These are phyloP conservation scores for Paecilomyces sp. DNA, from an alignment of 2,329 filamentous ascomycete genomes.

Conservation along the genomic window DNA sequence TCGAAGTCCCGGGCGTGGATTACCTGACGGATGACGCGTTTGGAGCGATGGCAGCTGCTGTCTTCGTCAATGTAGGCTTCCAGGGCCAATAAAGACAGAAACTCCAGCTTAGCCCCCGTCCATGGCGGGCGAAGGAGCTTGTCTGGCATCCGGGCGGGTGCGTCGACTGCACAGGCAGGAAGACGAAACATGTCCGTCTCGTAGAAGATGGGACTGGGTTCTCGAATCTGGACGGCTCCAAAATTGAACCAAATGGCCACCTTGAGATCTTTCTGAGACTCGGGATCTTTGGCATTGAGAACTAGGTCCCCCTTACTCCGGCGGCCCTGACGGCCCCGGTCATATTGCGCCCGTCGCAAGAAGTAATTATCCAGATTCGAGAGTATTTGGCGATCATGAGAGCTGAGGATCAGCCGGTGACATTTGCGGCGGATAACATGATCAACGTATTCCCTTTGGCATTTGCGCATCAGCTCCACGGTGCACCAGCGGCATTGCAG, in stretches of 20 bases:
- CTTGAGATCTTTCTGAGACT: slow-evolving; percentile 13
- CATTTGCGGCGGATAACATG: slow-evolving; percentile 26
- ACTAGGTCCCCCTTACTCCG: slow-evolving; percentile 26
- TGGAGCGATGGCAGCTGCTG: slow-evolving; percentile 19
- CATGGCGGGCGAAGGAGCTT: slow-evolving; percentile 31
- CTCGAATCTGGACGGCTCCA: slow-evolving; percentile 27
- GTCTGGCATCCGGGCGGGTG: slow-evolving; percentile 29
- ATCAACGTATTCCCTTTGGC: slow-evolving; percentile 30
- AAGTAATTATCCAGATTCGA: slow-evolving; percentile 17
- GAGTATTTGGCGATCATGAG: slow-evolving; percentile 16
- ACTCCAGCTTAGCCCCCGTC: slow-evolving; percentile 30
- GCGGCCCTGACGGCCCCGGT: slow-evolving; percentile 13
- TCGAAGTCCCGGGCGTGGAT: slow-evolving; percentile 27
- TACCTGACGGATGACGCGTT: slow-evolving; percentile 22
- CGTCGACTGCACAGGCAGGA: slow-evolving; percentile 18
- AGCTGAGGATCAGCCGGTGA: slow-evolving; percentile 17
- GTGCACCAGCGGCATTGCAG: slow-evolving; percentile 37
- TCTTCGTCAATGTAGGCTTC: slow-evolving; percentile 33
- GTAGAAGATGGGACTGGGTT: slow-evolving; percentile 17
- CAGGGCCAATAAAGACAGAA: slow-evolving; percentile 28
- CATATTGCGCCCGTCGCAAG: slow-evolving; percentile 12
- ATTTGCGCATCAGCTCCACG: slow-evolving; percentile 27
- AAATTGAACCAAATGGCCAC: slow-evolving; percentile 32
- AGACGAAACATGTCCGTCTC: slow-evolving; percentile 29
- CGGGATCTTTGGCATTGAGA: slow-evolving; percentile 12